Conservation (phyloP, 2,329 filamentous ascomycete species). For the Pleurostoma richardsiae region DNA sequence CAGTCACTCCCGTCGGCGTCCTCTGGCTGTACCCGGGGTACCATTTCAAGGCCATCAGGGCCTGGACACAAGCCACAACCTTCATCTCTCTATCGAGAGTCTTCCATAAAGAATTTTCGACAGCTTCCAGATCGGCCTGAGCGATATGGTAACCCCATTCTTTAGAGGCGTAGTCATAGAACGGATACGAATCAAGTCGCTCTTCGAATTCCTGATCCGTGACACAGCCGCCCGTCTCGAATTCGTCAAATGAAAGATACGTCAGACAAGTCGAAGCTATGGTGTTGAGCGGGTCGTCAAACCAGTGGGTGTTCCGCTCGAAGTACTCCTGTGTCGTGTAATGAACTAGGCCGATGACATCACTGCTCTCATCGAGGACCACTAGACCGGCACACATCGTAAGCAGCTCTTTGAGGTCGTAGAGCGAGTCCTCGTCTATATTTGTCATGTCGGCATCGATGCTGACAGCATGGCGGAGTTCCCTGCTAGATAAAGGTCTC, state of each 20-base stretch:
- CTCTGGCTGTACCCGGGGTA: background rate
- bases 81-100: slow-evolving; percentile 12
- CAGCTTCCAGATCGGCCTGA: slow-evolving; percentile 1
- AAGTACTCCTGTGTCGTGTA: slow-evolving; percentile 36
- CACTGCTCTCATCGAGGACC: slow-evolving; percentile 24
- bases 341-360: slow-evolving; percentile 30
- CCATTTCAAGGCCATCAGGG: slow-evolving; percentile 6
- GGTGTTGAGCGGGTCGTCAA: slow-evolving; percentile 1
- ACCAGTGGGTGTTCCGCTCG: slow-evolving; percentile 10
- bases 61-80: slow-evolving; percentile 11
- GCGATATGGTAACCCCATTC: slow-evolving; percentile 27
- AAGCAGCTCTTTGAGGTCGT: slow-evolving; percentile 17
- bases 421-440: slow-evolving; percentile 23
- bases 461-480: slow-evolving; percentile 31
- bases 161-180: slow-evolving; percentile 23
- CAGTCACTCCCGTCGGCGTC: background rate
- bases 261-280: slow-evolving; percentile 14
- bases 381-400: slow-evolving; percentile 30
- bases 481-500: slow-evolving; percentile 16
- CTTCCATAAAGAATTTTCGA: slow-evolving; percentile 1
- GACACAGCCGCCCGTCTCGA: slow-evolving; percentile 13
- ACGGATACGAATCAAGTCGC: slow-evolving; percentile 13
- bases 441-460: slow-evolving; percentile 15
- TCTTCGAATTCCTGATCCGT: slow-evolving; percentile 12
- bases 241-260: slow-evolving; percentile 19